phyloP scores from a whole-genome alignment of 345 rosid genomes.

The Angophora floribunda region DNA sequence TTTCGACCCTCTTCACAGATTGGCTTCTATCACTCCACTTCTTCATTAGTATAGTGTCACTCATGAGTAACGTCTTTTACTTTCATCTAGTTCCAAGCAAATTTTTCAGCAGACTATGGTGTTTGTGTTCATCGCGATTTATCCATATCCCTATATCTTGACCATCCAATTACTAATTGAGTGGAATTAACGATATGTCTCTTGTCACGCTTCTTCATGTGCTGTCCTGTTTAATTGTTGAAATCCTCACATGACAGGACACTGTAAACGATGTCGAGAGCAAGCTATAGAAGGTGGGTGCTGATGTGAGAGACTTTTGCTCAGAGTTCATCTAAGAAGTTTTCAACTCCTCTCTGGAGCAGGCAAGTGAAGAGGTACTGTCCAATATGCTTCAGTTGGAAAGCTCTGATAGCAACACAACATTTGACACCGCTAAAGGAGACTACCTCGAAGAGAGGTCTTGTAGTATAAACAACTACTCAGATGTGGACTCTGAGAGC shows the following conservation, averaged over 20 bases:
- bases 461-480: background rate
- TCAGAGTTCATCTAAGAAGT: slow-evolving; percentile 10
- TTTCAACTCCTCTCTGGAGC: background rate
- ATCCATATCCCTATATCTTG: background rate
- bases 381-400: background rate
- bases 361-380: background rate
- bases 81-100: background rate
- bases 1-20: background rate
- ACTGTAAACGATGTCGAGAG: background rate
- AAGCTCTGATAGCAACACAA: background rate
- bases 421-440: background rate
- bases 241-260: background rate
- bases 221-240: background rate
- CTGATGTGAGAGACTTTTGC: slow-evolving; percentile 15
- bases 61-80: background rate
- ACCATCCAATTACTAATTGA: background rate
- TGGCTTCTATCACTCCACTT: background rate
- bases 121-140: background rate
- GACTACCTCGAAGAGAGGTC: background rate
- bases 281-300: slow-evolving; percentile 9
- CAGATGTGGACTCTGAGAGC: background rate
- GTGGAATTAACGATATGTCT: background rate
- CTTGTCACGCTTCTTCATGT: background rate
- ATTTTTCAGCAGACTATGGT: background rate
- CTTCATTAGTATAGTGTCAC: background rate